Evolutionary conservation across 1,284 basidiomycete species (phyloP).

Genomic region (Violaceomyces palustris): DNA sequence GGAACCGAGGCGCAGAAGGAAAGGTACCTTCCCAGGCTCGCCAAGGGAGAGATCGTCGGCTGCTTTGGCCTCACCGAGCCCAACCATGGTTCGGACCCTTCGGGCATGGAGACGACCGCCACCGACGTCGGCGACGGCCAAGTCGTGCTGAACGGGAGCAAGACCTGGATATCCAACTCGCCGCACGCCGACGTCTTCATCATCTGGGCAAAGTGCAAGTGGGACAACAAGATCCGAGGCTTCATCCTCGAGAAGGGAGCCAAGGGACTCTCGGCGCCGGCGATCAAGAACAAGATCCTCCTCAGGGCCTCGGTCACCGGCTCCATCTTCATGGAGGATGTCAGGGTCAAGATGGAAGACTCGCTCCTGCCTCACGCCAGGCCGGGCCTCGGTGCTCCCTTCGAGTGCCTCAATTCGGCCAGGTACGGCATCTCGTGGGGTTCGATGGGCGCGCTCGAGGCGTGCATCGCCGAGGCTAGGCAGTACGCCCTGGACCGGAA

Average conservation of each 20-base stretch:
- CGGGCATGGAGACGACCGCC: slow-evolving; percentile 87
- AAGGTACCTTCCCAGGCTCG: slow-evolving; percentile 78
- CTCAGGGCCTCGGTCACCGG: slow-evolving; percentile 85
- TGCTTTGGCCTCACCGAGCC: slow-evolving; percentile 96
- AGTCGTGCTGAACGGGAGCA: slow-evolving; percentile 79
- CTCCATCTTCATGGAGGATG: slow-evolving; percentile 72
- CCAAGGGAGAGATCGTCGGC: slow-evolving; percentile 80
- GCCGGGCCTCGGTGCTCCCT: slow-evolving; percentile 43
- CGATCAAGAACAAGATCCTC: slow-evolving; percentile 89
- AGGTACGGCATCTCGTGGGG: slow-evolving; percentile 50
- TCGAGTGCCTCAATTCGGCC: slow-evolving; percentile 47
- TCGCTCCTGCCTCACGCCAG: slow-evolving; percentile 35
- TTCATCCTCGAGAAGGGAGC: slow-evolving; percentile 88
- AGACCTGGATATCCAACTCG: slow-evolving; percentile 89
- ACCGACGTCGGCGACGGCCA: slow-evolving; percentile 73
- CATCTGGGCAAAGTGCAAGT: slow-evolving; percentile 90
- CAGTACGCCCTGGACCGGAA: slow-evolving; percentile 77
- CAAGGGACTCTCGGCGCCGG: slow-evolving; percentile 76
- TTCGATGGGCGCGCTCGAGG: slow-evolving; percentile 65
- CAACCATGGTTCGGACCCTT: slow-evolving; percentile 90
- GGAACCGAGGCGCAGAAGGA: slow-evolving; percentile 85
- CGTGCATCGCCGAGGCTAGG: slow-evolving; percentile 73
- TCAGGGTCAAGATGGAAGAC: slow-evolving; percentile 31
- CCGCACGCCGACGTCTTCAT: slow-evolving; percentile 70
- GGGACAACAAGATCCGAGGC: slow-evolving; percentile 85